phyloP scores from a whole-genome alignment of 805 yeast species.

The Hanseniaspora vineae region DNA sequence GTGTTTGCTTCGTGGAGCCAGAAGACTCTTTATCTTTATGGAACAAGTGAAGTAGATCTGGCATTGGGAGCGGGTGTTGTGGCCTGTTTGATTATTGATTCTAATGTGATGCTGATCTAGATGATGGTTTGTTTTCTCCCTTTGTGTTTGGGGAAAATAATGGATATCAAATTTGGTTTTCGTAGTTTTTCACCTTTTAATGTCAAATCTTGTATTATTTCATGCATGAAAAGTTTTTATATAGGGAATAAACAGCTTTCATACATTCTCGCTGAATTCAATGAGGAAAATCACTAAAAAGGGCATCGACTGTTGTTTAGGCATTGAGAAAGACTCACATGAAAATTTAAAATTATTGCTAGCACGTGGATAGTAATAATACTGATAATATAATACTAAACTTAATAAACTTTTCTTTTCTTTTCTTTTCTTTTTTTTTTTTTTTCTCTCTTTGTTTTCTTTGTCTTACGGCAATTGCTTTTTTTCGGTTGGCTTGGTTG shows the following conservation, averaged over 20 bases:
- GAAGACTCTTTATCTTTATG: neutral
- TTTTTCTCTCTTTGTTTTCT: neutral
- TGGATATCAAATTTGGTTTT: too few species aligned
- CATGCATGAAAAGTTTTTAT: too few species aligned
- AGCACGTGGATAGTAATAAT: neutral
- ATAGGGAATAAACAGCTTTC: too few species aligned
- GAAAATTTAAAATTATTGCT: too few species aligned
- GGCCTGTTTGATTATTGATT: neutral
- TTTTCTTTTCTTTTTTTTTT: neutral
- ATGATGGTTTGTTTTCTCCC: neutral
- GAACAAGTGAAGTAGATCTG: neutral
- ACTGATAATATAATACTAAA: too few species aligned
- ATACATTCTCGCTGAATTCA: too few species aligned
- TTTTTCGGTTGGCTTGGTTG: neutral
- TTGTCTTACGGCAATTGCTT: neutral
- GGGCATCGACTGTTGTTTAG: too few species aligned
- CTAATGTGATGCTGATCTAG: neutral
- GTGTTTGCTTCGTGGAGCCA: neutral
- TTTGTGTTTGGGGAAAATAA: too few species aligned
- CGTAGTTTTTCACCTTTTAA: too few species aligned
- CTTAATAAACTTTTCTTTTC: neutral
- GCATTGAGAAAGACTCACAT: too few species aligned
- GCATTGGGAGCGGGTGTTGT: neutral
- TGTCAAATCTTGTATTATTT: too few species aligned
- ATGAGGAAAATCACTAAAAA: too few species aligned